phyloP scores from a whole-genome alignment of 2,329 filamentous ascomycete genomes.

The Volutella citrinella region DNA sequence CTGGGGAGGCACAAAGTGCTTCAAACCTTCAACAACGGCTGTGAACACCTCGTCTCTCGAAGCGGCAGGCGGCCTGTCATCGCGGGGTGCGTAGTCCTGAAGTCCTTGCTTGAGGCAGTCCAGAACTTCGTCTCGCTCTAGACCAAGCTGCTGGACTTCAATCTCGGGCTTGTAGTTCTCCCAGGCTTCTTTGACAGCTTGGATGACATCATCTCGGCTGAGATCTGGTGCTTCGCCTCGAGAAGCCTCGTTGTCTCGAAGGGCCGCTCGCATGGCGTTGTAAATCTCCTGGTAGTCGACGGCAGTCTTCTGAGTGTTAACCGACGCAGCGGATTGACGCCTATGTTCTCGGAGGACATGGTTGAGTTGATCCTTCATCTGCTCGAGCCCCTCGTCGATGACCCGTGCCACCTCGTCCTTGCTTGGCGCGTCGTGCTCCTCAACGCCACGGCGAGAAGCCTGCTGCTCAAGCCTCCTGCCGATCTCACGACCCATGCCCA shows the following conservation, averaged over 20 bases:
- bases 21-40: constrained; percentile 81
- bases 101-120: constrained; percentile 84
- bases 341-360: constrained; percentile 73
- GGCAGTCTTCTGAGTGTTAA: constrained; percentile 55
- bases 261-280: constrained; percentile 74
- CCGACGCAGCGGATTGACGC: constrained; percentile 63
- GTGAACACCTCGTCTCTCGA: constrained; percentile 82
- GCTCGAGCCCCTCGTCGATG: constrained; percentile 74
- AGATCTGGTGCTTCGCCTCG: constrained; percentile 41
- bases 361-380: constrained; percentile 83
- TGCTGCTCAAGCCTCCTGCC: constrained; percentile 77
- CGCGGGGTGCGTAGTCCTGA: constrained; percentile 63
- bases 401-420: constrained; percentile 72
- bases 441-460: constrained; percentile 45
- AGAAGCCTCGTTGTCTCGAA: constrained; percentile 57
- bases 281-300: constrained; percentile 85
- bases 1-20: constrained; percentile 73
- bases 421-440: constrained; percentile 49
- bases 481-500: constrained; percentile 91
- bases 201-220: constrained; percentile 78
- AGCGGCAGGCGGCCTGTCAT: constrained; percentile 55
- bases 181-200: constrained; percentile 86
- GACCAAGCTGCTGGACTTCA: constrained; percentile 81
- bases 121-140: constrained; percentile 87
- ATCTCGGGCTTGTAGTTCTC: constrained; percentile 94